Evolutionary conservation across 2,329 filamentous ascomycete genomes (phyloP), one percentile per base, ranked within the genome.

Genomic region (Sclerotinia minor): DNA sequence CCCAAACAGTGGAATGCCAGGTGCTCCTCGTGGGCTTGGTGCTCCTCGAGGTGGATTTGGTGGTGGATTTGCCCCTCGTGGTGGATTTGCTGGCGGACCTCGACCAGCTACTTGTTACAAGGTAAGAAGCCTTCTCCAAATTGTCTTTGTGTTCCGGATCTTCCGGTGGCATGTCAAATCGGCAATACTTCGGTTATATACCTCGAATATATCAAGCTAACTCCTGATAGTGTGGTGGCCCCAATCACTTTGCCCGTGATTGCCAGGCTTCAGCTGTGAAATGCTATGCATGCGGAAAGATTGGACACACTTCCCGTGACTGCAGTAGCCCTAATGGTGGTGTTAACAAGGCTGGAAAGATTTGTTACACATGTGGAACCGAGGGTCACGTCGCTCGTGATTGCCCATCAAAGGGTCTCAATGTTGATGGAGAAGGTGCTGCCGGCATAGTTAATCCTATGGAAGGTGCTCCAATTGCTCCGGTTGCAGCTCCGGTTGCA

Each of bases 231-330:
- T 91, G 88, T 78, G 88, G 88, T 74, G 88, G 94, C 45, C 95
- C 95, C 69, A 99, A 99, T 85, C 95, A 99, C 83, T 99, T 96
- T 78, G 95, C 95, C 72, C 91, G 95, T 73, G 95, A 99, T 78
- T 99, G 95, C 67, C 68, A 61, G 64, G 69, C 53, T 35, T 89
- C 91, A 78, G 88, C 89, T 71, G 90, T 91, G 88, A 92, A 92
- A 80, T 92, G 89, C 83, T 92, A 92, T 78, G 89, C 89, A 73
- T 92, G 89, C 76, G 89, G 89, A 75, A 92, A 91, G 80, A 83
- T 91, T 55, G 79, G 79, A 50, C 79, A 80, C 65, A 80, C 80
- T 60, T 79, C 77, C 68, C 86, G 89, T 41, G 41, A 24, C 11
- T 41, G 66, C 55, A 68, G 59, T 57, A 57, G 58, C 54, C 58